phyloP scores from a whole-genome alignment of 306 rosid genomes.

The Neltuma alba region DNA sequence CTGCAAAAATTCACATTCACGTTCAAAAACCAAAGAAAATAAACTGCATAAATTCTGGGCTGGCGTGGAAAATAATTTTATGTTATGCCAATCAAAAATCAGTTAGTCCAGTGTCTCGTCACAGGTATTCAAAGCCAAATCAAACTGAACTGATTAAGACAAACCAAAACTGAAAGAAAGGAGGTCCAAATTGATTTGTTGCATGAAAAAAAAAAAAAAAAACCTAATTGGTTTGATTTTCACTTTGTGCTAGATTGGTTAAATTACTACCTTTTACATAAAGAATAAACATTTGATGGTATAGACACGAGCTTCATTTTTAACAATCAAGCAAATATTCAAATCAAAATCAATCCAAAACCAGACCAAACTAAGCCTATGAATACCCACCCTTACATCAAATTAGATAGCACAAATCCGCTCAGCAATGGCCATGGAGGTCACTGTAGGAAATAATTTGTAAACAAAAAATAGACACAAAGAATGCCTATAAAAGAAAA shows the following conservation, averaged over 20 bases:
- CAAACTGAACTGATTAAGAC: neutral
- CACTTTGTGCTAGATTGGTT: neutral
- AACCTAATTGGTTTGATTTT: neutral
- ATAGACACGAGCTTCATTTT: neutral
- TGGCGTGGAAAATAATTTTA: neutral
- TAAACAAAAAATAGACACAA: neutral
- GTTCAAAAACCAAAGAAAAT: too few relatives aligned
- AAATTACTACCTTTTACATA: neutral
- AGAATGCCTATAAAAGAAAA: constrained; percentile 15
- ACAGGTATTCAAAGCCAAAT: neutral
- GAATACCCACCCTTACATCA: neutral
- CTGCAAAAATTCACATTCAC: constrained; percentile 43
- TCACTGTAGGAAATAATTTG: neutral
- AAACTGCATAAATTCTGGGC: neutral
- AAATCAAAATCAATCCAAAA: neutral
- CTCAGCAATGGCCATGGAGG: constrained; percentile 1
- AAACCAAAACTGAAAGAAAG: neutral
- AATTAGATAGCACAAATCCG: neutral
- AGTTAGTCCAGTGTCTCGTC: neutral
- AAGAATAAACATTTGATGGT: neutral
- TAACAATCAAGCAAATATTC: neutral
- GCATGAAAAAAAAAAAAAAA: neutral
- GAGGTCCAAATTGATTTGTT: neutral
- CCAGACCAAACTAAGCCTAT: neutral
- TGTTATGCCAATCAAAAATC: neutral